phyloP scores from a whole-genome alignment of 139 green algal genomes.

The Micractinium sp. region DNA sequence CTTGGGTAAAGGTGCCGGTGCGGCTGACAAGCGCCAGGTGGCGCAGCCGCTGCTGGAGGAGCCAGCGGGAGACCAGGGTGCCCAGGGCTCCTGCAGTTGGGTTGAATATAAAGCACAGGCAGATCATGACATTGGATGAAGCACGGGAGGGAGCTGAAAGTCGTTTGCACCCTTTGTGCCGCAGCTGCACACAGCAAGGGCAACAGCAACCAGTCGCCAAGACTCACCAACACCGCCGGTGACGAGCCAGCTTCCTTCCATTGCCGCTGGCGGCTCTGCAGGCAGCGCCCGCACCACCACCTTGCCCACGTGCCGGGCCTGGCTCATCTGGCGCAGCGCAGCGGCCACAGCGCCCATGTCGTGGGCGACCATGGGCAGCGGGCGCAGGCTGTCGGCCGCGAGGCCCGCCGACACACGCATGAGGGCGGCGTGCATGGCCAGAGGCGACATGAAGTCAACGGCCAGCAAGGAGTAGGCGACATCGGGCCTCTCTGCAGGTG shows the following conservation, averaged over 20 bases:
- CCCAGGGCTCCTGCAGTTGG: slow-evolving; percentile 23
- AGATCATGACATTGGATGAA: not conserved
- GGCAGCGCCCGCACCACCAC: slow-evolving; percentile 62
- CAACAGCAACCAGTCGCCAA: not conserved
- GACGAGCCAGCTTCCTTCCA: slow-evolving; percentile 10
- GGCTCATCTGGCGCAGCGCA: slow-evolving; percentile 87
- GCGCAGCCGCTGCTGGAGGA: slow-evolving; percentile 33
- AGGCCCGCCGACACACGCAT: slow-evolving; percentile 32
- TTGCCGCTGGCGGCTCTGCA: not conserved
- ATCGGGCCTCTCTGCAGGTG: slow-evolving; percentile 75
- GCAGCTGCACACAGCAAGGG: not conserved
- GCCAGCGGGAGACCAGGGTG: slow-evolving; percentile 42
- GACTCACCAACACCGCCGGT: slow-evolving; percentile 17
- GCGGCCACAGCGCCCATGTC: slow-evolving; percentile 53
- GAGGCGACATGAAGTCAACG: slow-evolving; percentile 88
- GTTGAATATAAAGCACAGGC: not conserved
- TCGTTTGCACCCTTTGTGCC: not conserved
- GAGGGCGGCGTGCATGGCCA: slow-evolving; percentile 56
- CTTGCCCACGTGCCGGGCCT: slow-evolving; percentile 88
- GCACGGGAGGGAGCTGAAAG: not conserved
- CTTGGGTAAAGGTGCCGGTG: slow-evolving; percentile 25
- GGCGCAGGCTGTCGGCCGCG: slow-evolving; percentile 56
- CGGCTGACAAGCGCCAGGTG: slow-evolving; percentile 32
- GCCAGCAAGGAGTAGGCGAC: slow-evolving; percentile 78
- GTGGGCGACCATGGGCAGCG: slow-evolving; percentile 60